Conservation (phyloP, 371 early-diverging fungal species). For the Lichtheimia corymbifera region DNA sequence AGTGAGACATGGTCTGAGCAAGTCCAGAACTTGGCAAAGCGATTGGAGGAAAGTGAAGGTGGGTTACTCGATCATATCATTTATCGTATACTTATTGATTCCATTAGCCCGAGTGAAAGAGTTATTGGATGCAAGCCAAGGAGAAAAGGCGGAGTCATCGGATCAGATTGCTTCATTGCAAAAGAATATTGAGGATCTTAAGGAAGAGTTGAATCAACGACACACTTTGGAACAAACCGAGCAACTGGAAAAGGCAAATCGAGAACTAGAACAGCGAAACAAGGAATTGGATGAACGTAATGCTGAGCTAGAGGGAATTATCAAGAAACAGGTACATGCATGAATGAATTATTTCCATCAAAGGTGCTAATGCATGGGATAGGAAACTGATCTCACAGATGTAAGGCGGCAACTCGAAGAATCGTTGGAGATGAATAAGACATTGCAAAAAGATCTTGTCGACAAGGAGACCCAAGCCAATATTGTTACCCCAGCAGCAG, state of each 20-base stretch:
- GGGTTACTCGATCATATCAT: neutral
- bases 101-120: slow-evolving; percentile 16
- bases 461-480: slow-evolving; percentile 25
- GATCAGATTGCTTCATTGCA: slow-evolving; percentile 12
- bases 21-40: slow-evolving; percentile 18
- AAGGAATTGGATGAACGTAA: slow-evolving; percentile 11
- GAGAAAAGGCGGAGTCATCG: neutral
- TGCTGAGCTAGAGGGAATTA: slow-evolving; percentile 14
- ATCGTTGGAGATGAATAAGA: slow-evolving; percentile 1
- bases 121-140: slow-evolving; percentile 16
- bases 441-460: slow-evolving; percentile 1
- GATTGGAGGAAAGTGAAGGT: slow-evolving; percentile 37
- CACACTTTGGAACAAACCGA: slow-evolving; percentile 12
- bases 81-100: neutral
- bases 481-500: neutral
- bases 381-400: neutral
- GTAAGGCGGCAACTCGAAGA: slow-evolving; percentile 1
- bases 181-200: slow-evolving; percentile 10
- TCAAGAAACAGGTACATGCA: slow-evolving; percentile 13
- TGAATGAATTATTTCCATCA: neutral
- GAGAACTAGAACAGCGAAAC: slow-evolving; percentile 14
- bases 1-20: slow-evolving; percentile 39
- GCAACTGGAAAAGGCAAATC: slow-evolving; percentile 20
- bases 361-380: neutral
- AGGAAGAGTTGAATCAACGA: slow-evolving; percentile 8